A percentile compares a stretch with the other conserved stretches of the same genome.
Conservation (phyloP, 2,329 filamentous ascomycete species). For the Myriangium duriaei region DNA sequence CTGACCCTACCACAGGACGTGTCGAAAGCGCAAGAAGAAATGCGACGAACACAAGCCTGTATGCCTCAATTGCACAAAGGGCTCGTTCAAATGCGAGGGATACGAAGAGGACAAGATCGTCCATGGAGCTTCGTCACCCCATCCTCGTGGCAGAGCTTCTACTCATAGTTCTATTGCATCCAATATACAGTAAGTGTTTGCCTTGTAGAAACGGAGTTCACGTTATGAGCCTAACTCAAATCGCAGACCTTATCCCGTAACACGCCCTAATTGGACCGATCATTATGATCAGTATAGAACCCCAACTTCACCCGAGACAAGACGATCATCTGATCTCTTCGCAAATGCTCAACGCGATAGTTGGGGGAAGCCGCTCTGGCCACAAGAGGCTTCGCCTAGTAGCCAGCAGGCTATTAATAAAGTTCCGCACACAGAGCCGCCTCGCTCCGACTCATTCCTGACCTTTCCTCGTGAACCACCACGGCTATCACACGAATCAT, state of each 20-base stretch:
- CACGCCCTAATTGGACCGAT: not conserved
- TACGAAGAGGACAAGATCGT: slow-evolving; percentile 55
- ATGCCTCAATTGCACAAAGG: slow-evolving; percentile 84
- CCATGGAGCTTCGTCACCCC: slow-evolving; percentile 62
- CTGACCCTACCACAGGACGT: slow-evolving; percentile 3
- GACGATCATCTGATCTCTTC: slow-evolving; percentile 4
- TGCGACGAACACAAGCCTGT: slow-evolving; percentile 89
- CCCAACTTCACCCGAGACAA: not conserved
- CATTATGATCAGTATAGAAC: not conserved
- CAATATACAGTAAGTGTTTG: not conserved
- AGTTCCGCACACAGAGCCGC: not conserved
- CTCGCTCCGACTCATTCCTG: not conserved
- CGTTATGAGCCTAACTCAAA: no score
- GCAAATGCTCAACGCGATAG: not conserved
- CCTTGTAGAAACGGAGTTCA: no score
- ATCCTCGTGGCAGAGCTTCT: slow-evolving; percentile 28
- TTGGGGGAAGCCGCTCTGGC: slow-evolving; percentile 6
- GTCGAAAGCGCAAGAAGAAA: slow-evolving; percentile 74
- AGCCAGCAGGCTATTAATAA: not conserved
- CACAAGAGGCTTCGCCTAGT: slow-evolving; percentile 1
- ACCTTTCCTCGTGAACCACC: not conserved
- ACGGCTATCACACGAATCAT: not conserved
- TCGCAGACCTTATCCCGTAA: not conserved
- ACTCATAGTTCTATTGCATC: slow-evolving; percentile 1
- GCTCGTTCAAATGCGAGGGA: slow-evolving; percentile 81